Base-by-base conservation (phyloP, 305 asterid species). In the Fraxinus greggii region DNA sequence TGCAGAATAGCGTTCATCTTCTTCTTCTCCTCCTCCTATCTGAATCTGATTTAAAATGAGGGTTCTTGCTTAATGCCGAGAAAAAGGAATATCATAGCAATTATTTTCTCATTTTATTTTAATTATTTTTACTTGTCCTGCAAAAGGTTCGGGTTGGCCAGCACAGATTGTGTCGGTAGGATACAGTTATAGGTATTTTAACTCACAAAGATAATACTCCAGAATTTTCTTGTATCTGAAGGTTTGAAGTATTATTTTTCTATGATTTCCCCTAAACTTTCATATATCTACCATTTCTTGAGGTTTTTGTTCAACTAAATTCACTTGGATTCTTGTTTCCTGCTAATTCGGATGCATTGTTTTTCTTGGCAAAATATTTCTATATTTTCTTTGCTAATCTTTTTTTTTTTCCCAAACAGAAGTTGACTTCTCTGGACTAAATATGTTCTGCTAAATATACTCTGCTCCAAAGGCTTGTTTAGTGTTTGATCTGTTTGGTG, bases 51-150 rank as follows among this genome's bases (percentile, higher is more conserved):
- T 82, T 88, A 65, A 42, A 81, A 72, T 88, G 81, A 67, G 73
- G 72, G 31, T 78, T 83, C 72, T 78, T 82, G 77, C 88, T 65
- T 78, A 78, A 78, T 80, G 83, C 79, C 65, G 79, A 21, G 80
- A 79, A 10, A 84, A 79, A 74, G n/a, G 85, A 82, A 84, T 87
- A 85, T 85, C 48, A 28, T 40, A 78, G 70, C 82, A 69, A 9
- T 56, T 70, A 40, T 82, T 3, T 85, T 81, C 86, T 82, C 80
- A 74, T 83, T 84, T 84, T 65, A 42, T 69, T 5, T 80, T 86
- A 79, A 78, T 82, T 82, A 69, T 35, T 80, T 36, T 65, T 79
- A 79, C 85, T 72, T 80, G 28, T 85, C 38, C 85, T 88, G 85
- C 83, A 79, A 81, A 78, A 72, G 63, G 81, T 72, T 75, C 81